These are phyloP conservation scores for Pseudogymnoascus sp. DNA, from an alignment of 2,329 filamentous ascomycete species.

Conservation along the genomic window DNA sequence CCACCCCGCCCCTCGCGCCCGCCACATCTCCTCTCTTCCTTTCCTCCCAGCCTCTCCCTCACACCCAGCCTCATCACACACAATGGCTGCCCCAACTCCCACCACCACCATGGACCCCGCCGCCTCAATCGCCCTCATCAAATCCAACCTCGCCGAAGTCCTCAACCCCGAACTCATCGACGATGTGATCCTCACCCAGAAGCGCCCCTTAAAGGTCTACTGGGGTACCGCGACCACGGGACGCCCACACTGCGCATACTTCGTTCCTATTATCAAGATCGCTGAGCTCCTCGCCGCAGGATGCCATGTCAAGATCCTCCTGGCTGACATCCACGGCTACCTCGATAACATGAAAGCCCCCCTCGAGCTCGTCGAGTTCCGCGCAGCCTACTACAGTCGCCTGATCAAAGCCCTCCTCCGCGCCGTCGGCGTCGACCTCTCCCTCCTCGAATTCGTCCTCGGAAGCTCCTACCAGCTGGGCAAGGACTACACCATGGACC, in stretches of 20 bases:
- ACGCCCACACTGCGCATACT: constrained; percentile 84
- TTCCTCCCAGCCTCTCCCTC: neutral
- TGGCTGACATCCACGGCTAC: constrained; percentile 67
- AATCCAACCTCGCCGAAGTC: constrained; percentile 71
- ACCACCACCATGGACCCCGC: constrained; percentile 32
- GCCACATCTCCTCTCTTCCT: neutral
- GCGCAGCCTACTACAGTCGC: constrained; percentile 76
- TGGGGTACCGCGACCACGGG: constrained; percentile 83
- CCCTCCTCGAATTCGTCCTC: constrained; percentile 74
- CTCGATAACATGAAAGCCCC: constrained; percentile 81
- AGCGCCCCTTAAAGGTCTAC: constrained; percentile 71
- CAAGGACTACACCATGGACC: constrained; percentile 75
- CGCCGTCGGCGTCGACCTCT: constrained; percentile 70
- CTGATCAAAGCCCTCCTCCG: constrained; percentile 68
- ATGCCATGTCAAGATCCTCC: constrained; percentile 72
- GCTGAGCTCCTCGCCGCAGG: constrained; percentile 79
- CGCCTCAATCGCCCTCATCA: constrained; percentile 69
- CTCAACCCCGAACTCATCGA: constrained; percentile 81
- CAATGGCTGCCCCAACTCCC: neutral
- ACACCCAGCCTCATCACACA: neutral
- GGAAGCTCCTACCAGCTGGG: constrained; percentile 76
- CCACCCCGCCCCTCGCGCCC: neutral
- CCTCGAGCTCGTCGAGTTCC: constrained; percentile 74
- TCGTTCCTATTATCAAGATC: constrained; percentile 82
- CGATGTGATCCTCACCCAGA: constrained; percentile 59